phyloP scores from a whole-genome alignment of 345 rosid genomes.

The Eucalyptus erythrocorys region DNA sequence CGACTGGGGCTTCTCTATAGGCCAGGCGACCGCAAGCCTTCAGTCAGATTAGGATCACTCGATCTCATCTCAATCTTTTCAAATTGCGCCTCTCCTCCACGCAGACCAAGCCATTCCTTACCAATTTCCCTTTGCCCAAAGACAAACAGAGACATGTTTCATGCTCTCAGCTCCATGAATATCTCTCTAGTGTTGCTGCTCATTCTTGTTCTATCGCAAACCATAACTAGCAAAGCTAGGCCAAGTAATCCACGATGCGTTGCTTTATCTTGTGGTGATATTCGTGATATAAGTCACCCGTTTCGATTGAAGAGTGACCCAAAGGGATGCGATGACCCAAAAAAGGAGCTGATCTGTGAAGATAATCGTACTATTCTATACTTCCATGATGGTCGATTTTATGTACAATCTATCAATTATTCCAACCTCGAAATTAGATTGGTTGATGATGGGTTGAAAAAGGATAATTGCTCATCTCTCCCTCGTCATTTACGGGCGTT shows the following conservation, averaged over 20 bases:
- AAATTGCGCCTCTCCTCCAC: background rate
- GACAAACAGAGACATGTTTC: background rate
- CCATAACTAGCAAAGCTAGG: background rate
- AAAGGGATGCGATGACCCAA: background rate
- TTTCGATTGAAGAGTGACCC: background rate
- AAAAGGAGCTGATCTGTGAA: fast-evolving
- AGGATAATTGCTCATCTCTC: background rate
- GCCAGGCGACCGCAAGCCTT: background rate
- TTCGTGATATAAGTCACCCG: background rate
- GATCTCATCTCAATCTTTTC: background rate
- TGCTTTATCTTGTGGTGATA: background rate
- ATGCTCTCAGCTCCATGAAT: background rate
- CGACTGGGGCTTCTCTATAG: background rate
- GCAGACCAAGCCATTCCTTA: background rate
- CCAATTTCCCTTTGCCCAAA: background rate
- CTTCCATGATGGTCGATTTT: fast-evolving
- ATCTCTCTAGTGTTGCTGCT: background rate
- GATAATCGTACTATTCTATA: background rate
- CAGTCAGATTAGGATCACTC: background rate
- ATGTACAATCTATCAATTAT: background rate
- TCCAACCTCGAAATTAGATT: fast-evolving
- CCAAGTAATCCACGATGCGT: fast-evolving
- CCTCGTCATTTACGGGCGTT: fast-evolving
- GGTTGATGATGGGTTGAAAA: background rate
- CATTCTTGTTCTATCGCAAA: background rate